Conservation (phyloP, 78 protist species). For the Dictyostelium citrinum region DNA sequence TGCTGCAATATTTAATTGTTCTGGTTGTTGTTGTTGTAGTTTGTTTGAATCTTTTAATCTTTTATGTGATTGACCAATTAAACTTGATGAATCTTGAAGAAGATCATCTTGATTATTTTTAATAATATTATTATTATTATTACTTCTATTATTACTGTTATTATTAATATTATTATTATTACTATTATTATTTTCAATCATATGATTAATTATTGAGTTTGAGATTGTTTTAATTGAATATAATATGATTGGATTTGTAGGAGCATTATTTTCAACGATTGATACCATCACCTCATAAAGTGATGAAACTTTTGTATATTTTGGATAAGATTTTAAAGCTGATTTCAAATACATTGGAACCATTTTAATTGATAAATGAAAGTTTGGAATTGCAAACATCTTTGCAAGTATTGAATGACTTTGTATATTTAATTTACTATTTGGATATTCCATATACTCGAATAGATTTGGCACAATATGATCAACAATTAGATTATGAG, state of each 20-base stretch:
- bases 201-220: not conserved
- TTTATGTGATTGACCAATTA: not conserved
- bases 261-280: slow-evolving; percentile 56
- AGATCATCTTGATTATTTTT: not conserved
- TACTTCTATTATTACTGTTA: not conserved
- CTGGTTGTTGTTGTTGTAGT: not conserved
- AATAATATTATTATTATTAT: not conserved
- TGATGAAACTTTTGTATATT: slow-evolving; percentile 25
- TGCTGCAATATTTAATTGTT: not conserved
- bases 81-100: not conserved
- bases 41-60: not conserved
- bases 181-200: slow-evolving; percentile 7
- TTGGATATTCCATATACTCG: slow-evolving; percentile 76
- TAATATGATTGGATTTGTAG: slow-evolving; percentile 57
- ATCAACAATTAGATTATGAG: slow-evolving; percentile 42
- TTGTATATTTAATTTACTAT: slow-evolving; percentile 22
- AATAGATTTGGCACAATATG: slow-evolving; percentile 68
- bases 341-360: slow-evolving; percentile 40
- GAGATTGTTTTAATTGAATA: slow-evolving; percentile 29
- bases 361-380: slow-evolving; percentile 34
- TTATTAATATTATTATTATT: not conserved
- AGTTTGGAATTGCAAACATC: slow-evolving; percentile 53
- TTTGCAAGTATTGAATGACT: slow-evolving; percentile 15
- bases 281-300: slow-evolving; percentile 35
- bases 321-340: slow-evolving; percentile 45